Evolutionary conservation across 2,329 filamentous ascomycete species (phyloP).

Genomic region (Fusarium bactridioides): DNA sequence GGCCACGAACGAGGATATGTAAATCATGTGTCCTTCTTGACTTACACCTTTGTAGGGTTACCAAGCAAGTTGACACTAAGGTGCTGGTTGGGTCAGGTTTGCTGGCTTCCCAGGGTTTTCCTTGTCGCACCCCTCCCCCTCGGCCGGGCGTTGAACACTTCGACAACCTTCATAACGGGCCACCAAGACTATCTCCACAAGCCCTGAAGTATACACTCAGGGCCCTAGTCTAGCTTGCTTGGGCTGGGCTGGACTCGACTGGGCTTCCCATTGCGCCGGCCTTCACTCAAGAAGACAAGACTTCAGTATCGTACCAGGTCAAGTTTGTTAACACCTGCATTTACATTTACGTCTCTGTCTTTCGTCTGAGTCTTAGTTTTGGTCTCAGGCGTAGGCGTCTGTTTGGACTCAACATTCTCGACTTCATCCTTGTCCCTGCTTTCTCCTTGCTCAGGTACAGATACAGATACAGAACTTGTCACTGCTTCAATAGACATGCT

Average conservation of each 20-base stretch:
- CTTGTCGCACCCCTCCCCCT: conserved; percentile 33
- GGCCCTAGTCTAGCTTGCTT: conserved; percentile 22
- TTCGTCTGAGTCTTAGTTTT: conserved; percentile 1
- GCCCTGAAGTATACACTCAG: conserved; percentile 32
- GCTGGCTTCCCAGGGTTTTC: conserved; percentile 21
- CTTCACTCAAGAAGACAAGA: conserved; percentile 20
- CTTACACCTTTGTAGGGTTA: conserved; percentile 37
- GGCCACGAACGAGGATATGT: conserved; percentile 23
- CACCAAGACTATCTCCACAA: conserved; percentile 35
- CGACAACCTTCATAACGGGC: conserved; percentile 30
- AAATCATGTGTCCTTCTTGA: conserved; percentile 36
- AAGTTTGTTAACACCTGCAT: conserved; percentile 1
- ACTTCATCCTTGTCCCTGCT: conserved; percentile 18
- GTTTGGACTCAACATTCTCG: conserved; percentile 12
- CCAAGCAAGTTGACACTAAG: conserved; percentile 37
- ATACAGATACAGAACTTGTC: conserved; percentile 18
- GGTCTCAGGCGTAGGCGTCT: conserved; percentile 8
- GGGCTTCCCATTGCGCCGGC: conserved; percentile 15
- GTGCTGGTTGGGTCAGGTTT: conserved; percentile 28
- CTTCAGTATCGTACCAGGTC: conserved; percentile 23
- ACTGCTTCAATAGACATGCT: conserved; percentile 18
- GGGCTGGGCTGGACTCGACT: conserved; percentile 17
- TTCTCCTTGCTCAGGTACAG: conserved; percentile 22
- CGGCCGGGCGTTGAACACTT: conserved; percentile 19
- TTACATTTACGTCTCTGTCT: conserved; percentile 16